Percentiles rank a stretch among this genome's conserved stretches.
phyloP scores from a whole-genome alignment of 2,329 filamentous ascomycete species.

The Neocucurbitaria cava region DNA sequence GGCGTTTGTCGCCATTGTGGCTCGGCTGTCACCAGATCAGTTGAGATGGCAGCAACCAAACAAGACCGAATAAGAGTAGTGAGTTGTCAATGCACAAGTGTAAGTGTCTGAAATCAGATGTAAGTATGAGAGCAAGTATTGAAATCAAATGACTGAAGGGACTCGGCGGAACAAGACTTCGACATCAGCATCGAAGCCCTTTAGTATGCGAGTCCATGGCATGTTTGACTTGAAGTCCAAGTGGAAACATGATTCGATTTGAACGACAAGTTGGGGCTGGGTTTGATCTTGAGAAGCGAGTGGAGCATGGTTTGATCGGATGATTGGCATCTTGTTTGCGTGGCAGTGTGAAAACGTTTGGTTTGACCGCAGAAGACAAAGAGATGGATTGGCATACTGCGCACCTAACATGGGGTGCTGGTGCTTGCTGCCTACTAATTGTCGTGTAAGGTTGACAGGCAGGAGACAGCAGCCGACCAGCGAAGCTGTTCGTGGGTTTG shows the following conservation, averaged over 20 bases:
- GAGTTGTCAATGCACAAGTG: slow-evolving; percentile 23
- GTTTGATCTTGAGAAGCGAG: slow-evolving; percentile 13
- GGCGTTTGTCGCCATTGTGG: slow-evolving; percentile 44
- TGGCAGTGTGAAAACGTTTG: neutral
- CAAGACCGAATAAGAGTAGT: slow-evolving; percentile 6
- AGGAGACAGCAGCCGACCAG: slow-evolving; percentile 25
- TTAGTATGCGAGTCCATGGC: slow-evolving; percentile 23
- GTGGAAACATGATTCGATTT: slow-evolving; percentile 20
- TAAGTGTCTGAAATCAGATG: slow-evolving; percentile 28
- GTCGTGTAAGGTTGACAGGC: slow-evolving; percentile 27
- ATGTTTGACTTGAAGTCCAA: slow-evolving; percentile 23
- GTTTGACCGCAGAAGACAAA: slow-evolving; percentile 13
- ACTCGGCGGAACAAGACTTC: slow-evolving; percentile 17
- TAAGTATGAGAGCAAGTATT: slow-evolving; percentile 1
- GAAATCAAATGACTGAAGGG: slow-evolving; percentile 6
- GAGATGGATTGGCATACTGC: slow-evolving; percentile 23
- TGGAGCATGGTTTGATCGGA: slow-evolving; percentile 17
- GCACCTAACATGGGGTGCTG: slow-evolving; percentile 33
- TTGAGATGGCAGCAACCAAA: slow-evolving; percentile 13
- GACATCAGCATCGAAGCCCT: slow-evolving; percentile 20
- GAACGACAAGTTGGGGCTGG: slow-evolving; percentile 9
- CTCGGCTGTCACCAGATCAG: slow-evolving; percentile 17
- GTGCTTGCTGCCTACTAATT: slow-evolving; percentile 37
- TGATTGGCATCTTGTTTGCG: slow-evolving; percentile 3
- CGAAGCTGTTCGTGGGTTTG: slow-evolving; percentile 29